These are phyloP conservation scores for Penicillium occitanis DNA, from an alignment of 2,329 filamentous ascomycete genomes.

Conservation along the genomic window DNA sequence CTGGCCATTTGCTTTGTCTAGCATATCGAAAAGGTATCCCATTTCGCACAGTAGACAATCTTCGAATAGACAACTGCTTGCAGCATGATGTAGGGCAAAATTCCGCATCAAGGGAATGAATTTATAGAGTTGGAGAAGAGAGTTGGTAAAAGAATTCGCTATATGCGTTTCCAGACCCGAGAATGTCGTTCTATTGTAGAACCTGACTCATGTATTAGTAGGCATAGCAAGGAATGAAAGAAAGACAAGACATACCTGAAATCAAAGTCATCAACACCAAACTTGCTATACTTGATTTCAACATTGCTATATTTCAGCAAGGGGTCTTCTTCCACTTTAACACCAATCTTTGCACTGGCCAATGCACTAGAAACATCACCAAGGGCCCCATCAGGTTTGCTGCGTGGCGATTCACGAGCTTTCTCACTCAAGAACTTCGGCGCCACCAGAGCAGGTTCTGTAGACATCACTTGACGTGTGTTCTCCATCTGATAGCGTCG, in stretches of 20 bases:
- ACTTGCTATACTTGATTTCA: slow-evolving; percentile 98
- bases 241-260: slow-evolving; percentile 77
- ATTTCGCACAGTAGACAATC: slow-evolving; percentile 89
- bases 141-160: slow-evolving; percentile 92
- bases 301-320: slow-evolving; percentile 88
- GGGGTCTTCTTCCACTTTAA: slow-evolving; percentile 74
- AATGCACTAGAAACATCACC: slow-evolving; percentile 64
- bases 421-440: slow-evolving; percentile 97
- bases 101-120: slow-evolving; percentile 89
- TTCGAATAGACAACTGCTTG: slow-evolving; percentile 78
- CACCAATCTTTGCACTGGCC: slow-evolving; percentile 67
- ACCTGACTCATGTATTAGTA: slow-evolving; percentile 53
- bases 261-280: slow-evolving; percentile 98
- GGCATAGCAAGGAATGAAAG: neutral
- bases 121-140: slow-evolving; percentile 84
- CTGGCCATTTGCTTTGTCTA: slow-evolving; percentile 89
- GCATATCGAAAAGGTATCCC: slow-evolving; percentile 95
- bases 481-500: slow-evolving; percentile 82
- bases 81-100: slow-evolving; percentile 81
- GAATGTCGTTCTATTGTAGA: slow-evolving; percentile 89
- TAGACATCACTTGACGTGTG: slow-evolving; percentile 64
- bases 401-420: slow-evolving; percentile 62
- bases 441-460: slow-evolving; percentile 63
- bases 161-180: slow-evolving; percentile 96
- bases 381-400: slow-evolving; percentile 39